phyloP scores from a whole-genome alignment of 2,329 filamentous ascomycete genomes.

The Aspergillus calidoustus region DNA sequence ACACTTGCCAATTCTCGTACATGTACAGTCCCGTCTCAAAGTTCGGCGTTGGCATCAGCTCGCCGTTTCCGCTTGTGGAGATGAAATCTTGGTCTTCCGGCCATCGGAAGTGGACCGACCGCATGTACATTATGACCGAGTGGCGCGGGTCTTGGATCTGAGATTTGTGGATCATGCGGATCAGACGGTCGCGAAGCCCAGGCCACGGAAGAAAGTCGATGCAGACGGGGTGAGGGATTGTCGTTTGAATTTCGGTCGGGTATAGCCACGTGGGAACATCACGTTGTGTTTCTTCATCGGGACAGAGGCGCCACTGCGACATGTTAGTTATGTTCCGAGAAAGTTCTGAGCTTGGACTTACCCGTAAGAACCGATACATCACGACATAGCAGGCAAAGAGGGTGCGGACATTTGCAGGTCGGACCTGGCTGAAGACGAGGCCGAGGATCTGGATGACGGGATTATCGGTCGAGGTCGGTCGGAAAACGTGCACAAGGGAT shows the following conservation, averaged over 20 bases:
- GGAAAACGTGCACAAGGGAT: slow-evolving; percentile 16
- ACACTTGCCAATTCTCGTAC: slow-evolving; percentile 17
- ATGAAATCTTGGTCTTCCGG: slow-evolving; percentile 18
- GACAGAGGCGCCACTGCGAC: slow-evolving; percentile 17
- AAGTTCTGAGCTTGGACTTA: not conserved
- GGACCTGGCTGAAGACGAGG: slow-evolving; percentile 18
- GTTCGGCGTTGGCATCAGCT: slow-evolving; percentile 14
- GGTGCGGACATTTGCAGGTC: slow-evolving; percentile 16
- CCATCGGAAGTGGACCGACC: slow-evolving; percentile 16
- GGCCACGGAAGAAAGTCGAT: slow-evolving; percentile 20
- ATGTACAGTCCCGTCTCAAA: slow-evolving; percentile 12
- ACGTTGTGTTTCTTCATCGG: slow-evolving; percentile 19
- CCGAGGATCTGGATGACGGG: slow-evolving; percentile 18
- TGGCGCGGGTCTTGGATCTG: slow-evolving; percentile 12
- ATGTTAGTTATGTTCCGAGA: not conserved
- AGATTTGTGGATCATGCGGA: not conserved
- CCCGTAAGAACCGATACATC: slow-evolving; percentile 17
- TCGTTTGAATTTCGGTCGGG: slow-evolving; percentile 18
- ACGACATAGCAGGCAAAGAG: slow-evolving; percentile 17
- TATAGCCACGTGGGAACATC: slow-evolving; percentile 18
- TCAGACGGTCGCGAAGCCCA: slow-evolving; percentile 15
- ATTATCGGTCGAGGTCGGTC: slow-evolving; percentile 18
- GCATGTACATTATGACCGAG: slow-evolving; percentile 18
- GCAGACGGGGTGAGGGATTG: slow-evolving; percentile 18
- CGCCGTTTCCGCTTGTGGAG: slow-evolving; percentile 11